These are phyloP conservation scores for Fusarium keratoplasticum DNA, from an alignment of 2,329 filamentous ascomycete genomes.

Conservation along the genomic window DNA sequence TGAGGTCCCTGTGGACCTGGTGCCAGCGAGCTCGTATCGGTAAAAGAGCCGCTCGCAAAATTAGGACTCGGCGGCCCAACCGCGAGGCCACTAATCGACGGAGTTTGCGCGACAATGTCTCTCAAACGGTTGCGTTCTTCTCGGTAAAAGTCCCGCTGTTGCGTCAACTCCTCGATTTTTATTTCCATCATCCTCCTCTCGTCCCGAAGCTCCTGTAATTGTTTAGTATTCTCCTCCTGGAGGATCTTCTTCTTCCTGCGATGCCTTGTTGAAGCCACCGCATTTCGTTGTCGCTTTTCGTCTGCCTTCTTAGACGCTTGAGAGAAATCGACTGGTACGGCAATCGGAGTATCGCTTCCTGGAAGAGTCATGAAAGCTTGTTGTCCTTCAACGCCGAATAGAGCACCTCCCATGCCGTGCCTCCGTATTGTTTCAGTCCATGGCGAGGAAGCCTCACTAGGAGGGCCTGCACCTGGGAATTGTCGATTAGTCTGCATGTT, in stretches of 20 bases:
- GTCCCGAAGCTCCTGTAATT: conserved; percentile 76
- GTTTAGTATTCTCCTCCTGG: conserved; percentile 77
- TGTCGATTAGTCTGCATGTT: conserved; percentile 36
- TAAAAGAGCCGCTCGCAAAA: conserved; percentile 50
- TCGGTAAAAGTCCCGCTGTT: conserved; percentile 75
- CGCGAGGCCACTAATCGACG: conserved; percentile 65
- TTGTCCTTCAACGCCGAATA: conserved; percentile 49
- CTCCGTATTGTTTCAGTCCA: conserved; percentile 51
- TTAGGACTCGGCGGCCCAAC: conserved; percentile 65
- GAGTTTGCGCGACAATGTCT: conserved; percentile 71
- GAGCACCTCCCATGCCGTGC: conserved; percentile 40
- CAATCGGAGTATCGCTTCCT: conserved; percentile 55
- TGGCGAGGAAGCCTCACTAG: conserved; percentile 38
- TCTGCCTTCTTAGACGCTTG: conserved; percentile 86
- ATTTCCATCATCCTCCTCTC: conserved; percentile 74
- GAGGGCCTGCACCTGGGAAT: conserved; percentile 32
- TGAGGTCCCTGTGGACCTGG: conserved; percentile 44
- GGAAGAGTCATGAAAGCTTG: conserved; percentile 55
- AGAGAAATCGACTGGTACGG: conserved; percentile 81
- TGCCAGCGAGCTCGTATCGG: conserved; percentile 52
- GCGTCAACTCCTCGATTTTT: conserved; percentile 58
- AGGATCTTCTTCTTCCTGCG: conserved; percentile 85
- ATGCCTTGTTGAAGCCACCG: conserved; percentile 86
- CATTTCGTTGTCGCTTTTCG: conserved; percentile 87
- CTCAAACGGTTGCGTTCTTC: conserved; percentile 78